Conservation (phyloP, 2,329 filamentous ascomycete genomes). For the Xylariaceae sp. region DNA sequence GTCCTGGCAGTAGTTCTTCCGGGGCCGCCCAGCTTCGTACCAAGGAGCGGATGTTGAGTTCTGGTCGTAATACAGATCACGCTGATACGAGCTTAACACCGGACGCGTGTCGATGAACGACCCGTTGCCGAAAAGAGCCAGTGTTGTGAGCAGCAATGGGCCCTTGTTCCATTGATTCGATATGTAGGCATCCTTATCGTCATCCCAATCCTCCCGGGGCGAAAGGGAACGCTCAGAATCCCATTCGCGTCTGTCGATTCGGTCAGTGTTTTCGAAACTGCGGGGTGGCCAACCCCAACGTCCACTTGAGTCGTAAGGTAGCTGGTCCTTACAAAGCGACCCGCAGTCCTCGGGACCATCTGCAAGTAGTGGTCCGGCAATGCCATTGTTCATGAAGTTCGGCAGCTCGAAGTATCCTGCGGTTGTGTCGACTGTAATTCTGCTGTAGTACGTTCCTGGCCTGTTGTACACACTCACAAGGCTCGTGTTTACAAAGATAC, state of each 20-base stretch:
- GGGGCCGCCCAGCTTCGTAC: not conserved
- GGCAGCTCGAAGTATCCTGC: not conserved
- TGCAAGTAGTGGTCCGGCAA: not conserved
- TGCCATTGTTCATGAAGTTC: not conserved
- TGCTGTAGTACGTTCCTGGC: not conserved
- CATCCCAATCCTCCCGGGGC: too few species aligned
- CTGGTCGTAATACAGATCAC: too few species aligned
- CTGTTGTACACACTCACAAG: not conserved
- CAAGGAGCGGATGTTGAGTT: not conserved
- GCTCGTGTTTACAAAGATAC: not conserved
- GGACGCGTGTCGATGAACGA: not conserved
- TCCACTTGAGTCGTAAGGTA: not conserved
- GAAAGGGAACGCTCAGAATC: too few species aligned
- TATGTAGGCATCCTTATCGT: too few species aligned
- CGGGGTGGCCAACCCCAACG: not conserved
- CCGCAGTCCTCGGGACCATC: not conserved
- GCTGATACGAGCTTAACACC: too few species aligned
- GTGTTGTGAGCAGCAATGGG: not conserved
- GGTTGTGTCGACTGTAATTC: not conserved
- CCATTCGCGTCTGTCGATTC: not conserved
- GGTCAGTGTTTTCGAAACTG: not conserved
- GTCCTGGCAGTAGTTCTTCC: not conserved
- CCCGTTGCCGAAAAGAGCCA: not conserved
- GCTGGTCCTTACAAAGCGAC: not conserved
- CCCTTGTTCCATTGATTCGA: not conserved